phyloP scores from a whole-genome alignment of 1,139 yeast genomes.

The Sugiyamaella paludigena region DNA sequence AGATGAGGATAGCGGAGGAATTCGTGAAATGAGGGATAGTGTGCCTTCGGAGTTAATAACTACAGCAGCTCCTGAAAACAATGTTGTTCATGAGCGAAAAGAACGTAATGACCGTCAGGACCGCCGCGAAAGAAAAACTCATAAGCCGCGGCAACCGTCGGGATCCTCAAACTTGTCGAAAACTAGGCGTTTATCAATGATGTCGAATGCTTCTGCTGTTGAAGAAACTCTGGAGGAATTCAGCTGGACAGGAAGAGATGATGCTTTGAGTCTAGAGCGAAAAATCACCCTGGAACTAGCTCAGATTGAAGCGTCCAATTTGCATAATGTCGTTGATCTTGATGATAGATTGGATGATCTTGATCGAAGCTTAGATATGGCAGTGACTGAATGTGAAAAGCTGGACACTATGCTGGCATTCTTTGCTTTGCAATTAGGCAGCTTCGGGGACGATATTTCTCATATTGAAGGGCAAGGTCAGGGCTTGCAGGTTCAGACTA shows the following conservation, averaged over 20 bases:
- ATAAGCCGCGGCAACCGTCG: constrained; percentile 12
- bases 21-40: neutral
- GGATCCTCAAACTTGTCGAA: constrained; percentile 10
- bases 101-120: neutral
- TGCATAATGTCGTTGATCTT: constrained; percentile 48
- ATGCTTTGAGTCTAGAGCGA: constrained; percentile 53
- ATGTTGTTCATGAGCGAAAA: neutral
- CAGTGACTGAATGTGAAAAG: constrained; percentile 63
- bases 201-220: constrained; percentile 31
- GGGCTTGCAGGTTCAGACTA: constrained; percentile 80
- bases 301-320: constrained; percentile 49
- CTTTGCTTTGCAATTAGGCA: constrained; percentile 57
- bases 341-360: constrained; percentile 46
- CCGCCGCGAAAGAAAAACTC: constrained; percentile 4
- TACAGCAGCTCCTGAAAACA: neutral
- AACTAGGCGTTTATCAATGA: constrained; percentile 12
- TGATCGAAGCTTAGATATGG: constrained; percentile 43
- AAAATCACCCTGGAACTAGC: constrained; percentile 55
- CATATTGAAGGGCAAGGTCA: constrained; percentile 73
- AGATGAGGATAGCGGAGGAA: neutral
- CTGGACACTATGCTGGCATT: constrained; percentile 55
- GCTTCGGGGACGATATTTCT: constrained; percentile 64
- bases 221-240: constrained; percentile 73
- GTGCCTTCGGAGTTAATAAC: constrained; percentile 1
- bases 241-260: constrained; percentile 69